Base-by-base conservation (phyloP, 1,284 basidiomycete genomes). In the Volvariella volvacea region DNA sequence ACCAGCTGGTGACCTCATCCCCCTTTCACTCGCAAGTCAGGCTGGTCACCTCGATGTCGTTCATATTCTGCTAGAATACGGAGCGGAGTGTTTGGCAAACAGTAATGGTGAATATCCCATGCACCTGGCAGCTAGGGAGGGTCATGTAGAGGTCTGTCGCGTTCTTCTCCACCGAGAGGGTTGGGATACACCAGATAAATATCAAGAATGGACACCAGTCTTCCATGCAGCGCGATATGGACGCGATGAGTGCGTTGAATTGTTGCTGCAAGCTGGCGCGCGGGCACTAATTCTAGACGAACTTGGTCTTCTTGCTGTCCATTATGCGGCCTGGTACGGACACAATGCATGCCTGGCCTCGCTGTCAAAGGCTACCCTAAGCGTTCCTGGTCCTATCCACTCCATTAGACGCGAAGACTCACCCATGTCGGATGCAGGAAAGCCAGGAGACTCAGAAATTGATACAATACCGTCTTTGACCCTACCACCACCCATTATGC, bases 241-340 rank as follows among this genome's bases (percentile, higher is more conserved):
- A 1, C 88, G 87, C 55, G 66, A 76, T 20, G 73, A 74, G 8
- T 96, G 90, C 59, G 78, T 98, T 41, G 68, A 71, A 38, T 75
- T 90, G 25, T 71, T 99, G 22, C 74, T 99, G 8, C 76, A 81
- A 28, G 86, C 88, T 4, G 88, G 91, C 2, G 83, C 84, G 50
- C 78, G 87, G 44, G 79, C 88, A 25, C 76, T 83, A 55, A 73
- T 77, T 17, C 68, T 73, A 33, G 96, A 99, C 64, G 96, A 99
- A 63, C 78, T 90, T 46, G 85, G 84, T 17, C 87, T 91, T 56
- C 78, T 80, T 39, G 82, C 95, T 12, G 77, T 93, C 34, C 94
- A 97, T 68, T 98, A 98, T 58, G 94, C 96, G 0, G 93, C 92
- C 3, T 99, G 96, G 95, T 92, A 92, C 56, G 96, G 96, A 2